These are phyloP conservation scores for Trichoderma gamsii DNA, from an alignment of 495 filamentous ascomycete genomes.

Conservation along the genomic window DNA sequence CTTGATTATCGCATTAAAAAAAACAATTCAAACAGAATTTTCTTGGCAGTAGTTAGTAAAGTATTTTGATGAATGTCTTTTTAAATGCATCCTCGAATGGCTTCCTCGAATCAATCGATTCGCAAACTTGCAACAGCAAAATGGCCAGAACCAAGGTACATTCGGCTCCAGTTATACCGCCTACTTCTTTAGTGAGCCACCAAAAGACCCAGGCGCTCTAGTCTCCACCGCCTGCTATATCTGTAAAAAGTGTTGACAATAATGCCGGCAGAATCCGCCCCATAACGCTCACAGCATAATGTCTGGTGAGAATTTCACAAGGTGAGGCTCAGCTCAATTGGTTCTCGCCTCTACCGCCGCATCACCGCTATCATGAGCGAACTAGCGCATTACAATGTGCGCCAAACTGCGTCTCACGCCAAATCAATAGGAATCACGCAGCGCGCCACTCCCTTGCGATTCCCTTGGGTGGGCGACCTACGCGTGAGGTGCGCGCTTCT, in stretches of 20 bases:
- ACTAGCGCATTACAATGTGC: conserved; percentile 3
- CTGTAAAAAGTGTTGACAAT: neutral
- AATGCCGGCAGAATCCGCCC: conserved; percentile 10
- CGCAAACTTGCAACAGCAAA: neutral
- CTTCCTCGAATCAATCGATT: neutral
- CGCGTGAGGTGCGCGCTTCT: conserved; percentile 31
- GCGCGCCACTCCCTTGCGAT: conserved; percentile 28
- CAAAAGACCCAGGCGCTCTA: neutral
- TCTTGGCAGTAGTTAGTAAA: no score
- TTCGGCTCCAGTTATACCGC: neutral
- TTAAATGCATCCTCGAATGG: no score
- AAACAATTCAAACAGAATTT: no score
- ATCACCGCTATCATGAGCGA: neutral
- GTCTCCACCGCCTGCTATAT: neutral
- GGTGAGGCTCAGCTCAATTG: neutral
- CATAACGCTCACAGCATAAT: neutral
- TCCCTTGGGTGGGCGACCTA: conserved; percentile 33
- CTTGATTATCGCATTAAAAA: no score
- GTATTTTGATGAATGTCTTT: no score
- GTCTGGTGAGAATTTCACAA: conserved; percentile 3
- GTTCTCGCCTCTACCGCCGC: neutral
- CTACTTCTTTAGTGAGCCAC: neutral
- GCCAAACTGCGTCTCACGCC: conserved; percentile 22
- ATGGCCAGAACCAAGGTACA: neutral
- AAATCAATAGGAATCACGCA: conserved; percentile 34